Evolutionary conservation across 1,284 basidiomycete genomes (phyloP), one percentile per base, ranked within the genome.

Genomic region (Sporisorium iseilematis-ciliati): DNA sequence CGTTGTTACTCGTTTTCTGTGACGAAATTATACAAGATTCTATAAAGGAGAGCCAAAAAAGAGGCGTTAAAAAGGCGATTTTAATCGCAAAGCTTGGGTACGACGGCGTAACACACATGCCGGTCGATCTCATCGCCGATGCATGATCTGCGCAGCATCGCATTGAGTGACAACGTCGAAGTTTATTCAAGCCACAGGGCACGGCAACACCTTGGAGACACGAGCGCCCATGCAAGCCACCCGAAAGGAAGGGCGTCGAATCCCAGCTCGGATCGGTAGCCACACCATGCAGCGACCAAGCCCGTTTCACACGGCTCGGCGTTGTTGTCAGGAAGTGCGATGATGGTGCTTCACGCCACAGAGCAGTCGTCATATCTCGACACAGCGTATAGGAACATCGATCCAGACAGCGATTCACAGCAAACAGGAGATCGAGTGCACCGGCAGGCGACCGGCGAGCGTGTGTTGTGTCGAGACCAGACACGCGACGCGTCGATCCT

Each of bases 401-500:
- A 26, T 43, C 7, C 23, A 26, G 23, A 46, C 14, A 3, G 14
- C 12, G 12, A 38, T 10, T 14, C 12, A 38, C 8, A 29, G 8
- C 29, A 29, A 29, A 29, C 35, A 38, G 35, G 35, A 16, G 35
- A 38, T 14, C 42, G 42, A 21, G n/a, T n/a, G n/a, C n/a, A n/a
- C n/a, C n/a, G n/a, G n/a, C n/a, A n/a, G n/a, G n/a, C n/a, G n/a
- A n/a, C n/a, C n/a, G n/a, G n/a, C n/a, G 11, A 23, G 42, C 21
- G 21, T 12, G 42, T 46, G 16, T 46, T 23, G 25, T 46, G 43
- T 46, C 8, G 25, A 18, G n/a, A 7, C 8, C 16, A 48, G 11
- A n/a, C 18, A n/a, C 48, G 48, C 48, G 48, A 49, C 48, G 48
- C 48, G 48, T 49, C 48, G 29, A 49, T 26, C 29, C n/a, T n/a